Base-by-base conservation (phyloP, 2,329 filamentous ascomycete species). In the Aaosphaeria pasadenensis region DNA sequence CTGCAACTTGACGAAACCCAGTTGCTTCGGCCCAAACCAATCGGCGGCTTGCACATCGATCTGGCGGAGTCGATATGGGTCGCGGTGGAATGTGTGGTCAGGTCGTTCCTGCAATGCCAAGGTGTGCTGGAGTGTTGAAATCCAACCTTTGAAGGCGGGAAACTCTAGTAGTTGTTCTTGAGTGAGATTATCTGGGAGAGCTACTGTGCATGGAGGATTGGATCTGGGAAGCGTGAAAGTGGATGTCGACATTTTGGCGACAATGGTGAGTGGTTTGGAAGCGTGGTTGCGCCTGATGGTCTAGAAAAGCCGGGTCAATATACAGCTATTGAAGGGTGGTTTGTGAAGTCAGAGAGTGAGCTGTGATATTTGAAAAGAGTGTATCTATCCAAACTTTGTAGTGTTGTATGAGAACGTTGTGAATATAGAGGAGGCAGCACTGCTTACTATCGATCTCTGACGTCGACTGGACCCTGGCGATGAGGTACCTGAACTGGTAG, bases 1-100 rank as follows among this genome's bases (percentile, higher is more conserved):
- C 49, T 76, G 76, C 30, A 83, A 56, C 54, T 84, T 84, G 43
- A 84, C 57, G 54, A 84, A 84, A 1, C 81, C 81, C 4, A 83
- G 58, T 6, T 75, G 71, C 2, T 62, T 66, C 13, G 56, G 59
- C 6, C 71, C 71, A 53, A 83, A 83, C 58, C 73, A 77, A 59
- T 82, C 80, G 13, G 77, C 74, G 3, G 77, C 64, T 56, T 84
- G 80, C 31, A 84, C 69, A 4, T 79, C 72, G 54, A 84, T 78
- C 13, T 67, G 66, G 31, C 73, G 73, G 2, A 84, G 71, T 11
- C 69, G 63, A 59, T 80, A 83, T 0, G 79, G 80, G 30, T 72
- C 57, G 2, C 61, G 52, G 56, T 82, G 70, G 57, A 82, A 83
- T 13, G 76, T 72, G 54, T 83, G 79, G 6, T 61, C 54, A 9